phyloP scores from a whole-genome alignment of 75 land plant species.

The Sequoiadendron giganteum region DNA sequence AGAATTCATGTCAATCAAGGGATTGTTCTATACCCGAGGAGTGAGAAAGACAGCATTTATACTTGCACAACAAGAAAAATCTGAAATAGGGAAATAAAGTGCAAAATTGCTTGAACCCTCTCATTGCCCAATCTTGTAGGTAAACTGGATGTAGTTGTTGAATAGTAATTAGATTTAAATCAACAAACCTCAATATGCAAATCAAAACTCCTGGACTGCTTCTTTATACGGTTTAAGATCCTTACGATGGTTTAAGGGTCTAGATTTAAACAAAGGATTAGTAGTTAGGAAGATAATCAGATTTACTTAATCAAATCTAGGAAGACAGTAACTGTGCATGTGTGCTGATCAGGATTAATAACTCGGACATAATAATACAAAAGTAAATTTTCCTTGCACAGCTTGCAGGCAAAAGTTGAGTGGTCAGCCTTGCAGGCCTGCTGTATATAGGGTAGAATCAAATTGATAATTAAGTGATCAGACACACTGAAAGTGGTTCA shows the following conservation, averaged over 20 bases:
- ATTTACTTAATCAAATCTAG: not conserved
- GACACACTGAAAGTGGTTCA: not conserved
- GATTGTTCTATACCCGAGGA: not conserved
- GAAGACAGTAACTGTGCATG: not conserved
- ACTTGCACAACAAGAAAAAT: not conserved
- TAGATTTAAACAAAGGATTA: not conserved
- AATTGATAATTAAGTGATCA: not conserved
- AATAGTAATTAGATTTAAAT: not conserved
- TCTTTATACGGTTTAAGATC: not conserved
- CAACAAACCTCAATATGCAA: not conserved
- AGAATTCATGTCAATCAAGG: not conserved
- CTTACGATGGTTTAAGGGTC: not conserved
- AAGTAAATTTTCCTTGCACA: not conserved
- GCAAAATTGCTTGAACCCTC: not conserved
- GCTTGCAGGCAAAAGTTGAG: not conserved
- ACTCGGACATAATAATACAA: not conserved
- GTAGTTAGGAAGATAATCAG: not conserved
- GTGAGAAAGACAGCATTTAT: not conserved
- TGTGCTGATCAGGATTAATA: not conserved
- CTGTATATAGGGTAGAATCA: not conserved
- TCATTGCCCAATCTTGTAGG: not conserved
- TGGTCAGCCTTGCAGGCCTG: not conserved
- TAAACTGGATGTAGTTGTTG: not conserved
- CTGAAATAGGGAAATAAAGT: not conserved
- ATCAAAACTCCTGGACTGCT: not conserved